These are phyloP conservation scores for Alternaria angustiovoidea DNA, from an alignment of 2,329 filamentous ascomycete species.

Conservation along the genomic window DNA sequence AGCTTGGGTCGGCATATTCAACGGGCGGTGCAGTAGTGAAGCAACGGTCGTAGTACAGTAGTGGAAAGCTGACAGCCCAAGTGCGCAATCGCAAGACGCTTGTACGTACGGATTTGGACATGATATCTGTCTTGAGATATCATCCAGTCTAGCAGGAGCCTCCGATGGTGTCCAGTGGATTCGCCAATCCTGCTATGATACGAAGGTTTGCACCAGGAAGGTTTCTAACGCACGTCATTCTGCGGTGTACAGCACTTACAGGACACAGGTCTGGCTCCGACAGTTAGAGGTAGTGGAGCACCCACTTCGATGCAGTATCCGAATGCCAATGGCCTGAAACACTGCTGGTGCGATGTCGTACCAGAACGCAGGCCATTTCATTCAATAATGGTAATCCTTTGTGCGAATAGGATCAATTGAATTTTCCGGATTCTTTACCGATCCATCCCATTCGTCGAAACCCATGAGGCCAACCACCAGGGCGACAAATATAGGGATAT, in stretches of 20 bases:
- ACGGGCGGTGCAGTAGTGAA: constrained; percentile 11
- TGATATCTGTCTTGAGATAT: background rate
- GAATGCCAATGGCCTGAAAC: constrained; percentile 17
- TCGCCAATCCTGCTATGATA: constrained; percentile 11
- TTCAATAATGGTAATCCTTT: constrained; percentile 5
- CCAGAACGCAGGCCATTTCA: constrained; percentile 7
- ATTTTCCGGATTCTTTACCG: constrained; percentile 16
- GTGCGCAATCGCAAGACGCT: constrained; percentile 2
- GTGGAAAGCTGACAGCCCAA: constrained; percentile 7
- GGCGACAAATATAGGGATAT: constrained; percentile 13
- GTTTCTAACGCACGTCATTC: constrained; percentile 17
- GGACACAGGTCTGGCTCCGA: background rate
- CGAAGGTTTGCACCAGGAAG: constrained; percentile 6
- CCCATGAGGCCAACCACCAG: constrained; percentile 1
- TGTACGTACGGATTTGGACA: background rate
- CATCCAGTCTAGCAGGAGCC: background rate
- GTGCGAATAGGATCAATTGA: constrained; percentile 4
- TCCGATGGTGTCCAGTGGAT: constrained; percentile 8
- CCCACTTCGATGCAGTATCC: constrained; percentile 1
- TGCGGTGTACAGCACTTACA: constrained; percentile 5
- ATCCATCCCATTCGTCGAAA: constrained; percentile 14
- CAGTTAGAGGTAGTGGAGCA: constrained; percentile 3
- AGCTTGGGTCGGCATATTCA: background rate
- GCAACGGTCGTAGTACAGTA: constrained; percentile 10
- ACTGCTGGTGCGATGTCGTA: constrained; percentile 11